phyloP scores from a whole-genome alignment of 139 green algal species.

The Deuterostichococcus epilithicus region DNA sequence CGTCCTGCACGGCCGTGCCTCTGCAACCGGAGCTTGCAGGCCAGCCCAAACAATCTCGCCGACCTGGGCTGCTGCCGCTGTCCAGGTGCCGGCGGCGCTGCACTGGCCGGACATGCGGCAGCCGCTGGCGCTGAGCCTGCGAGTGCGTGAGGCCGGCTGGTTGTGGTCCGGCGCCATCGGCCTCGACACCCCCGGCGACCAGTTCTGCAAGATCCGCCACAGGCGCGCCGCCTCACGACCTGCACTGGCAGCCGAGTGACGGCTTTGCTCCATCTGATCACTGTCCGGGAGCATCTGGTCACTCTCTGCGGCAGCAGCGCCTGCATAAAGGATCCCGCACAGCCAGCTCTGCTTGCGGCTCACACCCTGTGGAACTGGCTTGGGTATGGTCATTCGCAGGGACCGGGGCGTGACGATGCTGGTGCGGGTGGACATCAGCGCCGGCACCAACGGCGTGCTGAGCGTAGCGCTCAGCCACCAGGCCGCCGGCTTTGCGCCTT shows the following conservation, averaged over 20 bases:
- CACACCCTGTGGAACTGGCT: no score
- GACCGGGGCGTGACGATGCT: slow-evolving; percentile 63
- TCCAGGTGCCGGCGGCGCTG: slow-evolving; percentile 19
- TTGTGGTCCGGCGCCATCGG: slow-evolving; percentile 70
- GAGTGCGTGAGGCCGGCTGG: slow-evolving; percentile 74
- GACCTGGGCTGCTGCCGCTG: no score
- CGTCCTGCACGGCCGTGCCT: no score
- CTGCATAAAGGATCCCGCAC: no score
- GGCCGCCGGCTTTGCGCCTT: slow-evolving; percentile 56
- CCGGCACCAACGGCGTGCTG: slow-evolving; percentile 25
- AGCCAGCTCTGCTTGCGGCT: no score
- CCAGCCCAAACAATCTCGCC: no score
- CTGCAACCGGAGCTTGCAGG: no score
- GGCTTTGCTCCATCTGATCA: no score
- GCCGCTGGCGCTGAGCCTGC: slow-evolving; percentile 58
- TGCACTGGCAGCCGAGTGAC: no score
- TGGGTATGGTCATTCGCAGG: slow-evolving; percentile 20
- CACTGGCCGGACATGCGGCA: slow-evolving; percentile 55
- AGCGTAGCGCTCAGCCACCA: slow-evolving; percentile 46
- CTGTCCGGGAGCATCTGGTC: no score
- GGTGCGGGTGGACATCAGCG: slow-evolving; percentile 56
- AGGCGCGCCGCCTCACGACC: slow-evolving; percentile 10
- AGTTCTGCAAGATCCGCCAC: slow-evolving; percentile 58
- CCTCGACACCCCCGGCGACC: slow-evolving; percentile 62
- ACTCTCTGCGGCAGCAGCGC: no score